These are phyloP conservation scores for Neonectria faginata DNA, from an alignment of 2,329 filamentous ascomycete genomes.

Conservation along the genomic window DNA sequence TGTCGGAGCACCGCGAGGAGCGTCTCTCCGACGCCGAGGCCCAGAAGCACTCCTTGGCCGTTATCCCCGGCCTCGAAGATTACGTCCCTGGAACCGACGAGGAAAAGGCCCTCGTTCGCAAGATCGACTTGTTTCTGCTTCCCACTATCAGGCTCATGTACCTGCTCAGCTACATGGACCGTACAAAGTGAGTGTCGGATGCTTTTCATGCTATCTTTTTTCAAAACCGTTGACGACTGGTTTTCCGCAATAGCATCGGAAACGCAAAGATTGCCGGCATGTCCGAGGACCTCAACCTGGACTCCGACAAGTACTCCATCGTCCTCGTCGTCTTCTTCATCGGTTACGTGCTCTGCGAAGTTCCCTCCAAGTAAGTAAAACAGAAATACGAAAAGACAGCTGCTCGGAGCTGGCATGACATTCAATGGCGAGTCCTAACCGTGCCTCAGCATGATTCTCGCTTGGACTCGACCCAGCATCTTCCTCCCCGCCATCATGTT, in stretches of 20 bases:
- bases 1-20: conserved; percentile 32
- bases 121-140: conserved; percentile 55
- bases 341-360: conserved; percentile 74
- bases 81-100: conserved; percentile 48
- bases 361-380: conserved; percentile 64
- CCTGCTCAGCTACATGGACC: conserved; percentile 69
- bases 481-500: conserved; percentile 77
- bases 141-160: conserved; percentile 70
- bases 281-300: conserved; percentile 60
- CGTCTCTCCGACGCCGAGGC: conserved; percentile 29
- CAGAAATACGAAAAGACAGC: neutral
- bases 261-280: conserved; percentile 66
- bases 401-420: neutral
- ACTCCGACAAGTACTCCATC: conserved; percentile 70
- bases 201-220: neutral
- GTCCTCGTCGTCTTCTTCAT: conserved; percentile 74
- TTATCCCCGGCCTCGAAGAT: conserved; percentile 28
- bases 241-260: conserved; percentile 46
- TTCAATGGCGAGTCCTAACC: neutral
- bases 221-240: conserved; percentile 11
- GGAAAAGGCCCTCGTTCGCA: conserved; percentile 51
- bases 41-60: conserved; percentile 20
- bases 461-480: conserved; percentile 69
- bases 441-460: conserved; percentile 63
- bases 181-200: conserved; percentile 68